phyloP scores from a whole-genome alignment of 805 yeast genomes.

The Suhomyces prunicola region DNA sequence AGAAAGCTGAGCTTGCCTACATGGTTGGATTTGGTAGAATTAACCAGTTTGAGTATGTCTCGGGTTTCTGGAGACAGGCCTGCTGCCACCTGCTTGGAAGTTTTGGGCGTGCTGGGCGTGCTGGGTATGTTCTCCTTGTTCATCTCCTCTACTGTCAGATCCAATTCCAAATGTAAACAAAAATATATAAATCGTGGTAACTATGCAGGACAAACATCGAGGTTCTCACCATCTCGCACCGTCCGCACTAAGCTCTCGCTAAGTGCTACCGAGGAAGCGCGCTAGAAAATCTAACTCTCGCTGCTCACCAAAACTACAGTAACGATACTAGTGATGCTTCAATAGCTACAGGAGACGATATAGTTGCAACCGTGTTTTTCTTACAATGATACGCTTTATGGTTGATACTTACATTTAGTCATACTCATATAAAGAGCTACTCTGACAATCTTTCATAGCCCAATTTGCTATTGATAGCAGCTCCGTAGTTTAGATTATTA shows the following conservation, averaged over 20 bases:
- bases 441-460: no score
- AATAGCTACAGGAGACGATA: no score
- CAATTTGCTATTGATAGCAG: neutral
- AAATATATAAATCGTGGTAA: neutral
- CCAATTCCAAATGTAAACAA: neutral
- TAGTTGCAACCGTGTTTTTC: no score
- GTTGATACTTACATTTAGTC: no score
- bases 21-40: slow-evolving; percentile 23
- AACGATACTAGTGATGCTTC: no score
- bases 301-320: no score
- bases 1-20: slow-evolving; percentile 27
- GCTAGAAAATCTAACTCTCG: no score
- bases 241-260: no score
- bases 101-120: neutral
- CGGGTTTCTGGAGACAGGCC: neutral
- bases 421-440: neutral
- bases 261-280: no score
- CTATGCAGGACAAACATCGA: neutral
- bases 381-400: no score
- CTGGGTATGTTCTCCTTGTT: slow-evolving; percentile 3
- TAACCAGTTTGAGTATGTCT: slow-evolving; percentile 20
- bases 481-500: slow-evolving; percentile 13
- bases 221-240: no score
- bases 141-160: neutral
- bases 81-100: neutral